Evolutionary conservation across 2,329 filamentous ascomycete species (phyloP).

Genomic region (Verticillium tricorpus): DNA sequence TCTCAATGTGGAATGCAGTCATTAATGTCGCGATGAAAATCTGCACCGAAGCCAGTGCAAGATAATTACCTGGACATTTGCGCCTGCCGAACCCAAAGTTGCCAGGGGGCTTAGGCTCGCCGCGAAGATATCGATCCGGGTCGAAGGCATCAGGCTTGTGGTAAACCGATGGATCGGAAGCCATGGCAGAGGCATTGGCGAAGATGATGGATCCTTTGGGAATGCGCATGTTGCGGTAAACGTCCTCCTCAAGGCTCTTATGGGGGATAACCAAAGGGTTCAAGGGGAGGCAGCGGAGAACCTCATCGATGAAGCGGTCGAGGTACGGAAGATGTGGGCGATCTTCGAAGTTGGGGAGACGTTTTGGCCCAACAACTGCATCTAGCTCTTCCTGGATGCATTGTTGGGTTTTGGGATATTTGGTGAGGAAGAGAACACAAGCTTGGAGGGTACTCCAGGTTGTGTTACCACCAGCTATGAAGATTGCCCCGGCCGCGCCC

Average conservation of each 20-base stretch:
- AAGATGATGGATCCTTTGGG: conserved; percentile 45
- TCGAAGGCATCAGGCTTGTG: conserved; percentile 36
- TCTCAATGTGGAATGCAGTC: conserved; percentile 29
- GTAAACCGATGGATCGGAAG: conserved; percentile 34
- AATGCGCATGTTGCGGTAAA: conserved; percentile 52
- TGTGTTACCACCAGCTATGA: conserved; percentile 41
- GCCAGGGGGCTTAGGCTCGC: conserved; percentile 40
- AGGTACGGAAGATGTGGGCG: conserved; percentile 36
- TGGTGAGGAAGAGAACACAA: conserved; percentile 13
- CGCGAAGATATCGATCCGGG: conserved; percentile 40
- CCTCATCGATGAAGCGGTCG: conserved; percentile 41
- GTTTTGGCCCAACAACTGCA: conserved; percentile 34
- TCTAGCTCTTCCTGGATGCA: conserved; percentile 43
- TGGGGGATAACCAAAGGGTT: conserved; percentile 51
- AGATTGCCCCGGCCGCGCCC: conserved; percentile 43
- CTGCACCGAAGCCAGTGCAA: conserved; percentile 42
- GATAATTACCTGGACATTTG: conserved; percentile 43
- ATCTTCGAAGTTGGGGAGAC: conserved; percentile 43
- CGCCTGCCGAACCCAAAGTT: conserved; percentile 50
- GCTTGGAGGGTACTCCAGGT: conserved; percentile 33
- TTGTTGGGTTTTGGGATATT: conserved; percentile 35
- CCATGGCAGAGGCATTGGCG: conserved; percentile 41
- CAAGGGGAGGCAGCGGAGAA: conserved; percentile 38
- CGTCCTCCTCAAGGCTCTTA: conserved; percentile 47
- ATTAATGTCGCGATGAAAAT: conserved; percentile 36